These are phyloP conservation scores for Amanita polypyramis DNA, from an alignment of 768 basidiomycete species.

Conservation along the genomic window DNA sequence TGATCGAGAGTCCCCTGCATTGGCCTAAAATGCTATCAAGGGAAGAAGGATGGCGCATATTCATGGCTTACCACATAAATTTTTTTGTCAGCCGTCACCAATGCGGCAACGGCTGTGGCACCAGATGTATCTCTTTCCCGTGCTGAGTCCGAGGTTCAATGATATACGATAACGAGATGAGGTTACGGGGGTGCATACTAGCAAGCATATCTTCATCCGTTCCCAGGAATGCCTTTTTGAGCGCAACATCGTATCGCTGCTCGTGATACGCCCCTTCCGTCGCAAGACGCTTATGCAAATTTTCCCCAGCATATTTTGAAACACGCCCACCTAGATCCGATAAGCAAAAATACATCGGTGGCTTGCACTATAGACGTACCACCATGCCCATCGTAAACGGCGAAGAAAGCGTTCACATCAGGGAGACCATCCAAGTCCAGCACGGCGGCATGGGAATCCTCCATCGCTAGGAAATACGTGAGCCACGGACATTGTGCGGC, in stretches of 20 bases:
- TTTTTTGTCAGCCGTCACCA: slow-evolving; percentile 69
- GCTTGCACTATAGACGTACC: slow-evolving; percentile 38
- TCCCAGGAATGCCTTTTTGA: slow-evolving; percentile 85
- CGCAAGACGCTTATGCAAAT: slow-evolving; percentile 70
- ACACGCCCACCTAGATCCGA: slow-evolving; percentile 56
- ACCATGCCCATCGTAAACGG: slow-evolving; percentile 97
- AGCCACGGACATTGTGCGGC: slow-evolving; percentile 3
- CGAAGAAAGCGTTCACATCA: slow-evolving; percentile 73
- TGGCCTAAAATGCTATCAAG: slow-evolving; percentile 50
- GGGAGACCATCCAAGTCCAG: slow-evolving; percentile 53
- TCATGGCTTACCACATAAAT: slow-evolving; percentile 62
- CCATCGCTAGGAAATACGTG: slow-evolving; percentile 64
- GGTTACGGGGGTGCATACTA: slow-evolving; percentile 34
- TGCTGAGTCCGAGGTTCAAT: slow-evolving; percentile 31
- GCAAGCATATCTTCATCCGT: slow-evolving; percentile 91
- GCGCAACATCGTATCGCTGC: slow-evolving; percentile 59
- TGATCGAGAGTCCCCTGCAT: slow-evolving; percentile 93
- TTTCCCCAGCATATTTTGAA: slow-evolving; percentile 78
- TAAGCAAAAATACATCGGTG: slow-evolving; percentile 9
- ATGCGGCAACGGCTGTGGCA: slow-evolving; percentile 86
- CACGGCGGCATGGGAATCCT: slow-evolving; percentile 81
- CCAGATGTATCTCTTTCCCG: slow-evolving; percentile 91
- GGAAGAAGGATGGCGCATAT: slow-evolving; percentile 2
- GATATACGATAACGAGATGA: slow-evolving; percentile 8
- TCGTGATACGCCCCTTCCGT: slow-evolving; percentile 63